Percentiles rank a stretch among this genome's conserved stretches.
These are phyloP conservation scores for Dendrothele bispora DNA, from an alignment of 768 basidiomycete genomes.

Conservation along the genomic window DNA sequence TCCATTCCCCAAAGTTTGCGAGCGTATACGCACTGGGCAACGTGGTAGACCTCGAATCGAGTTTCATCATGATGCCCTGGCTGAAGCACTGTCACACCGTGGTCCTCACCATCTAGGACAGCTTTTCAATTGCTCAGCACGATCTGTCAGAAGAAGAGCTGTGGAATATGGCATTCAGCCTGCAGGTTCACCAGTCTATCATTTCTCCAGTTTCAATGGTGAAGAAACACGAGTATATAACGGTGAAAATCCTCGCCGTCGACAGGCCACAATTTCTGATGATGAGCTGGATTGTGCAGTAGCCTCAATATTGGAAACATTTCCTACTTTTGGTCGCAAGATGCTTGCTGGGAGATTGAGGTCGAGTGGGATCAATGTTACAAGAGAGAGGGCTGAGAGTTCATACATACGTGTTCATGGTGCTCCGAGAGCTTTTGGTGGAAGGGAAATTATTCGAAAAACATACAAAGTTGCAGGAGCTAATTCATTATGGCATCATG, in stretches of 20 bases:
- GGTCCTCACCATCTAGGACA: too few relatives aligned
- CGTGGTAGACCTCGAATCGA: too few relatives aligned
- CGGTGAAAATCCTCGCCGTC: neutral
- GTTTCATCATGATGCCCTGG: too few relatives aligned
- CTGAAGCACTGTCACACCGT: too few relatives aligned
- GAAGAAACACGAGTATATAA: neutral
- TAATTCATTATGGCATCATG: slow-evolving; percentile 21
- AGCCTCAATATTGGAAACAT: neutral
- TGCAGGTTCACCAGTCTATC: neutral
- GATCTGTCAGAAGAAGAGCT: neutral
- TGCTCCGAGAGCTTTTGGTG: neutral
- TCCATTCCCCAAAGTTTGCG: too few relatives aligned
- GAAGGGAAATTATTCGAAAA: neutral
- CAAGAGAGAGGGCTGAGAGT: neutral
- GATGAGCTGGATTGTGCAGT: neutral
- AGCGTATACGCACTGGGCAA: too few relatives aligned
- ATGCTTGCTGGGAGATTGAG: neutral
- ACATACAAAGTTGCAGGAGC: neutral
- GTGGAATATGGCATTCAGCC: neutral
- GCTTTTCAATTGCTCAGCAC: neutral
- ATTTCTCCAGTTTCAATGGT: neutral
- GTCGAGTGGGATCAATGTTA: neutral
- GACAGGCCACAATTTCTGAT: neutral
- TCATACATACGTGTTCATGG: neutral
- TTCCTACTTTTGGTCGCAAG: slow-evolving; percentile 1